Conservation (phyloP, 495 filamentous ascomycete genomes). For the Trichoderma virens region DNA sequence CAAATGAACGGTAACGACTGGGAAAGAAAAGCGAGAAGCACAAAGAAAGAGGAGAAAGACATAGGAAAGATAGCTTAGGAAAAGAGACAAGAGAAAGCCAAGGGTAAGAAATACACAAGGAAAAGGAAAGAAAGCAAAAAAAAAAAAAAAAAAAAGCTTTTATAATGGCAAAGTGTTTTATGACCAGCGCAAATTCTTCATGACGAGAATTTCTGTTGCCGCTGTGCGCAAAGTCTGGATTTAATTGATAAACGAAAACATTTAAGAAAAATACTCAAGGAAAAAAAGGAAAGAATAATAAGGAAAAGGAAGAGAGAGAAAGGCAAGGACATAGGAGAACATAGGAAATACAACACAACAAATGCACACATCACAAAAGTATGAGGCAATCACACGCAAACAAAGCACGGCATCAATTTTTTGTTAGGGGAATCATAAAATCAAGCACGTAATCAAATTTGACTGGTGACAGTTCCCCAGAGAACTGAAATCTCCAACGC, state of each 20-base stretch:
- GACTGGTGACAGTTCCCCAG: constrained; percentile 9
- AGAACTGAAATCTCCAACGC: constrained; percentile 9
- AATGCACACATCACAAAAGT: constrained; percentile 1
- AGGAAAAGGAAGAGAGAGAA: neutral
- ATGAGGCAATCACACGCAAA: neutral
- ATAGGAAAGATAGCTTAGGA: no score
- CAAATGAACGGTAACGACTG: neutral
- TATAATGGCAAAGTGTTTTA: neutral
- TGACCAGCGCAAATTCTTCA: neutral
- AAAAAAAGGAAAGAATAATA: neutral
- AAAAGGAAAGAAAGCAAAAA: neutral
- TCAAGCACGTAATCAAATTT: constrained; percentile 10
- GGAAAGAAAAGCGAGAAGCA: neutral
- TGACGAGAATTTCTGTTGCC: neutral
- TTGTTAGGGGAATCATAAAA: constrained; percentile 7
- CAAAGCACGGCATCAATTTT: constrained; percentile 8
- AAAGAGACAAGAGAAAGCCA: no score
- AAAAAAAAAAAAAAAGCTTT: neutral
- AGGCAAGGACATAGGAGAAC: neutral
- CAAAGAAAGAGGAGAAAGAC: neutral
- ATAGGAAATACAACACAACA: neutral
- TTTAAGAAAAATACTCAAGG: neutral
- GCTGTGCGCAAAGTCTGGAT: neutral
- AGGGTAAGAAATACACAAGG: no score
- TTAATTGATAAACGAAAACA: neutral